A percentile compares a stretch with the other conserved stretches of the same genome.
Conservation (phyloP, 2,329 filamentous ascomycete species). For the Berkeleyomyces basicola region DNA sequence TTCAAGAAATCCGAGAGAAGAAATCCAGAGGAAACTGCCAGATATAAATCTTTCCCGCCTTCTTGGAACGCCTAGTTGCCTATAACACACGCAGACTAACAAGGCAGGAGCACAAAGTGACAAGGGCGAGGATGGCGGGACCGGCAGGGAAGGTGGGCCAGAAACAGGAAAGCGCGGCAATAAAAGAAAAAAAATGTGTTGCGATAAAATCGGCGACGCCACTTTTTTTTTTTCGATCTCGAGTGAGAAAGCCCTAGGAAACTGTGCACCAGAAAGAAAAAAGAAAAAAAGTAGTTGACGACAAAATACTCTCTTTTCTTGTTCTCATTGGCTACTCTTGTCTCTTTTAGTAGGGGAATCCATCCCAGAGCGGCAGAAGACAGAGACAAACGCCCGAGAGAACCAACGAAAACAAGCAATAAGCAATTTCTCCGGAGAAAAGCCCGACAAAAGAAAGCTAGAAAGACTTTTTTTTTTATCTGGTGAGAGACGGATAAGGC, state of each 20-base stretch:
- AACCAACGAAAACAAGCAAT: too few species aligned
- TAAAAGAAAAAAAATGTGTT: neutral
- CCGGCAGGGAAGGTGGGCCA: neutral
- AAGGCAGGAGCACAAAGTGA: neutral
- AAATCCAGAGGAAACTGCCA: neutral
- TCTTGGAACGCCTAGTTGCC: neutral
- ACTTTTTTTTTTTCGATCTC: too few species aligned
- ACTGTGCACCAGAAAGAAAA: too few species aligned
- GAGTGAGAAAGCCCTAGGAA: too few species aligned
- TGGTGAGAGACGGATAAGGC: neutral
- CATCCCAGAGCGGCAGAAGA: too few species aligned
- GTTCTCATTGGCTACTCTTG: too few species aligned
- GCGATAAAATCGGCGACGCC: neutral
- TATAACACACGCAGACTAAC: neutral
- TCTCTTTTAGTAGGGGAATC: too few species aligned
- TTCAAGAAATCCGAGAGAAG: neutral
- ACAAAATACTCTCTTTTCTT: too few species aligned
- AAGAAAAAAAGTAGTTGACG: too few species aligned
- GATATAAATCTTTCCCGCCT: constrained; percentile 3
- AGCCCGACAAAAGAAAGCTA: neutral
- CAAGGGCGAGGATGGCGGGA: neutral
- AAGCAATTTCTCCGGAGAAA: too few species aligned
- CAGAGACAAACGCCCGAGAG: too few species aligned
- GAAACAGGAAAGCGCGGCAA: too few species aligned
- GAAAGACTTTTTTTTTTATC: neutral